Conservation (phyloP, 2,329 filamentous ascomycete genomes). For the Atkinsonella hypoxylon region DNA sequence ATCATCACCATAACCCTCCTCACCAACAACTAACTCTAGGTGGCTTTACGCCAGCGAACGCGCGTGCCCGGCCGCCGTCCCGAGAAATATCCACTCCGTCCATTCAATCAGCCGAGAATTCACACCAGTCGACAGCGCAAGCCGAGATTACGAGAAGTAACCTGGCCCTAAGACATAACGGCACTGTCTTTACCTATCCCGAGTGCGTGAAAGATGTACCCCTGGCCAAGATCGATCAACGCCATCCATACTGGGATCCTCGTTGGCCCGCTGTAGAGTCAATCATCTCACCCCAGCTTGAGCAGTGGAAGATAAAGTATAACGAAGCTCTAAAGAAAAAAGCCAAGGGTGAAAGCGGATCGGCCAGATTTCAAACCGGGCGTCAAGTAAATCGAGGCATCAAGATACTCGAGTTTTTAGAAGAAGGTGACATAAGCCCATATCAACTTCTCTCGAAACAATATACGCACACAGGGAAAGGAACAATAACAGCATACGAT, state of each 20-base stretch:
- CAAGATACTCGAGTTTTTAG: slow-evolving; percentile 39
- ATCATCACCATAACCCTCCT: neutral
- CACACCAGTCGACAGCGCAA: slow-evolving; percentile 14
- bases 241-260: slow-evolving; percentile 43
- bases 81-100: slow-evolving; percentile 18
- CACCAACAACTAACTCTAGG: neutral
- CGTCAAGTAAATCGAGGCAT: slow-evolving; percentile 45
- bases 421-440: slow-evolving; percentile 38
- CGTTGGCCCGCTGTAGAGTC: slow-evolving; percentile 36
- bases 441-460: slow-evolving; percentile 44
- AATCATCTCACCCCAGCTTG: slow-evolving; percentile 30
- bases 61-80: slow-evolving; percentile 16
- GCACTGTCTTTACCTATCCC: slow-evolving; percentile 36
- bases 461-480: slow-evolving; percentile 30
- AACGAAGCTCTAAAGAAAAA: slow-evolving; percentile 23
- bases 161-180: slow-evolving; percentile 36
- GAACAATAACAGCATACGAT: slow-evolving; percentile 38
- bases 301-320: slow-evolving; percentile 37
- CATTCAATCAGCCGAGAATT: slow-evolving; percentile 14
- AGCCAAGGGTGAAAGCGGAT: slow-evolving; percentile 19
- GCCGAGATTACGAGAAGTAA: slow-evolving; percentile 32
- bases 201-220: slow-evolving; percentile 41
- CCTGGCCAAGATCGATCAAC: slow-evolving; percentile 35
- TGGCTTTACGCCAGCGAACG: slow-evolving; percentile 22
- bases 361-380: slow-evolving; percentile 39